phyloP scores from a whole-genome alignment of 768 basidiomycete species.

The Lactifluus volemus region DNA sequence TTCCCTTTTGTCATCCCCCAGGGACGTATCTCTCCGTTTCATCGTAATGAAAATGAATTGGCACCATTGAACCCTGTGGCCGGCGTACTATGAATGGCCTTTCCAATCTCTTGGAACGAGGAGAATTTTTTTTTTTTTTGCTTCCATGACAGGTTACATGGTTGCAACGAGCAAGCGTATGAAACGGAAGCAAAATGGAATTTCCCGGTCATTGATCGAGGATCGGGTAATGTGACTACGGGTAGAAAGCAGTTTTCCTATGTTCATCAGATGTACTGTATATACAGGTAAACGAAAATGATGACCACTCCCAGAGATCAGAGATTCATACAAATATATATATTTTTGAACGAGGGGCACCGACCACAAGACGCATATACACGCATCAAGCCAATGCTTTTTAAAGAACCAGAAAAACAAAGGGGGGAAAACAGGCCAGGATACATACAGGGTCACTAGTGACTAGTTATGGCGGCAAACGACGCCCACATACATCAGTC shows the following conservation, averaged over 20 bases:
- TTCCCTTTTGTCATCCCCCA: too few species aligned
- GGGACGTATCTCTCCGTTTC: too few species aligned
- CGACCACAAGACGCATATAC: not conserved
- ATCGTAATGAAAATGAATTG: too few species aligned
- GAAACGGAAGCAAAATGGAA: not conserved
- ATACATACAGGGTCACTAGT: not conserved
- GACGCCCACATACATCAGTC: constrained; percentile 13
- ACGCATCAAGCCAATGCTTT: not conserved
- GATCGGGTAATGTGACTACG: not conserved
- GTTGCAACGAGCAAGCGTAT: not conserved
- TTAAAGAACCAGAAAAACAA: not conserved
- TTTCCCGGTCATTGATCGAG: not conserved
- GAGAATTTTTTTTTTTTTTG: not conserved
- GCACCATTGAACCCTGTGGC: too few species aligned
- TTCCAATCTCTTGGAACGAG: not conserved
- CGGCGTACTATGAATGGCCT: too few species aligned
- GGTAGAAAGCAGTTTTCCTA: too few species aligned
- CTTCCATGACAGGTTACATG: not conserved
- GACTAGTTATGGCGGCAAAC: not conserved
- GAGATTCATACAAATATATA: not conserved
- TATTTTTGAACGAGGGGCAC: not conserved
- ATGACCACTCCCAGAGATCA: not conserved
- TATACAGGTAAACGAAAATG: not conserved
- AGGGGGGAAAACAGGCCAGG: not conserved
- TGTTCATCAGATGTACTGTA: not conserved